Conservation (phyloP, 179 eudicot genomes). For the Gypsophila paniculata region DNA sequence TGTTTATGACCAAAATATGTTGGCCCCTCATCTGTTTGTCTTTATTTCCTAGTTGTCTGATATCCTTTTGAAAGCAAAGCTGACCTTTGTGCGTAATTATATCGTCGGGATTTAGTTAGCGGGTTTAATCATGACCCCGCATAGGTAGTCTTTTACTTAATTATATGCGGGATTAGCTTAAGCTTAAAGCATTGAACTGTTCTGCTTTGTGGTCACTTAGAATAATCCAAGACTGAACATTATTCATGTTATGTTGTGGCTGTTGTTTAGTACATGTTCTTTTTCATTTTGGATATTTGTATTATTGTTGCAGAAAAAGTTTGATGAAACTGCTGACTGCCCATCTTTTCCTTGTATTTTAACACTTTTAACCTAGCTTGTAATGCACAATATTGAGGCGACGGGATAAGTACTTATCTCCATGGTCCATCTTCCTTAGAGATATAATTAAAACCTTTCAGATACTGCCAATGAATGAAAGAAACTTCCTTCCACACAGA, state of each 20-base stretch:
- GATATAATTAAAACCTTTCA: slow-evolving; percentile 1
- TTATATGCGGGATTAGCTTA: slow-evolving; percentile 25
- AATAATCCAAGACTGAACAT: slow-evolving; percentile 15
- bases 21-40: slow-evolving; percentile 36
- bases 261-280: slow-evolving; percentile 11
- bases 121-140: slow-evolving; percentile 29
- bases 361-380: background rate
- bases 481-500: background rate
- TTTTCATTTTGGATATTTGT: background rate
- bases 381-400: background rate
- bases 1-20: slow-evolving; percentile 26
- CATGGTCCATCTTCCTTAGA: background rate
- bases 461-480: background rate
- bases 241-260: slow-evolving; percentile 11
- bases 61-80: slow-evolving; percentile 30
- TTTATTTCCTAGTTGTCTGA: slow-evolving; percentile 27
- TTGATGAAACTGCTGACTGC: background rate
- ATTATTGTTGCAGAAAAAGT: background rate
- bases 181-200: slow-evolving; percentile 32
- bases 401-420: background rate
- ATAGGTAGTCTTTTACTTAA: slow-evolving; percentile 16
- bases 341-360: background rate
- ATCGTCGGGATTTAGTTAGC: slow-evolving; percentile 28
- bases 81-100: slow-evolving; percentile 32
- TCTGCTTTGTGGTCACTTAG: slow-evolving; percentile 23